Evolutionary conservation across 1,284 basidiomycete species (phyloP).

Genomic region (Coniophora puteana): DNA sequence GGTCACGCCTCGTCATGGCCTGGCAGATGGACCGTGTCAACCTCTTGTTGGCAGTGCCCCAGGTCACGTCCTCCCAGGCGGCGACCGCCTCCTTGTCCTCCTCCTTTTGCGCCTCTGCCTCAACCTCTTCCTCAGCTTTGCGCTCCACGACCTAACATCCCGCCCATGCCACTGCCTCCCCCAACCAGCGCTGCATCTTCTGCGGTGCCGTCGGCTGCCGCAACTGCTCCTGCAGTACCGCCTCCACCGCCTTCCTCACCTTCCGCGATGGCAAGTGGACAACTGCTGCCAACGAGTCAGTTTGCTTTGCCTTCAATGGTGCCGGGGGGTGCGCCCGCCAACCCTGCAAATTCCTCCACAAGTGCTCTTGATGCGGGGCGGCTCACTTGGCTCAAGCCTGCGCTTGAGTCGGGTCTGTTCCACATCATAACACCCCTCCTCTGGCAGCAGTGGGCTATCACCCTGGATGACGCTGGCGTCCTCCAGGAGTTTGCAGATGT

Average conservation of each 20-base stretch:
- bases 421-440: constrained; percentile 10
- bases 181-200: neutral
- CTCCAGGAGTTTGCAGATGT: constrained; percentile 10
- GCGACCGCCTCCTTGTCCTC: no score
- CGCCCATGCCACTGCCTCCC: no score
- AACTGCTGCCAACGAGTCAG: neutral
- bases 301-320: constrained; percentile 1
- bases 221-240: neutral
- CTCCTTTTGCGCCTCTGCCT: no score
- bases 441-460: constrained; percentile 3
- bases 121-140: no score
- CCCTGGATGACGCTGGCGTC: neutral
- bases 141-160: no score
- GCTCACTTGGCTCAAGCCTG: neutral
- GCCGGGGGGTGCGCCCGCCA: neutral
- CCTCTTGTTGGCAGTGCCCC: no score
- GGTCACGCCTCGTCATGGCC: no score
- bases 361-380: neutral
- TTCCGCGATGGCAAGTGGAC: no score
- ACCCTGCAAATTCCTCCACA: neutral
- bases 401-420: neutral
- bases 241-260: neutral
- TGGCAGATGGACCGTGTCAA: no score
- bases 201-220: neutral
- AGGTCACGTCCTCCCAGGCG: no score